These are phyloP conservation scores for Penicillium sp. DNA, from an alignment of 2,329 filamentous ascomycete species.

Conservation along the genomic window DNA sequence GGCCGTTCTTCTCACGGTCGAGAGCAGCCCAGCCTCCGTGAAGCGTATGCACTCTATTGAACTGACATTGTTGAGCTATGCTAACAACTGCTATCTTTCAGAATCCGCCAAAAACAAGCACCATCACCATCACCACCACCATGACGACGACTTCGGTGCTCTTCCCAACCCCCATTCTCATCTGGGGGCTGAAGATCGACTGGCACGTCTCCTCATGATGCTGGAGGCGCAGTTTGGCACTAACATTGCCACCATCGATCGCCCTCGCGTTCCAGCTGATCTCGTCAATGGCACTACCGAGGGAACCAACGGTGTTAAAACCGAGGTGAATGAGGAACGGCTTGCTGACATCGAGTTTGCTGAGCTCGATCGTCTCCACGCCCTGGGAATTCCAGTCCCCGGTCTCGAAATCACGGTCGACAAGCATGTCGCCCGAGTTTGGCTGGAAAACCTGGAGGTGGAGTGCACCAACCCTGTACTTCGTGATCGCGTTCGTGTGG, in stretches of 20 bases:
- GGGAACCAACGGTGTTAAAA: slow-evolving; percentile 27
- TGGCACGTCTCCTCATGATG: slow-evolving; percentile 88
- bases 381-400: slow-evolving; percentile 83
- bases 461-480: slow-evolving; percentile 78
- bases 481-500: slow-evolving; percentile 78
- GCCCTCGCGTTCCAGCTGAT: slow-evolving; percentile 50
- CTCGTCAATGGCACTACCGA: slow-evolving; percentile 17
- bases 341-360: slow-evolving; percentile 57
- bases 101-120: slow-evolving; percentile 63
- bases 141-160: slow-evolving; percentile 41
- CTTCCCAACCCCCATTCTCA: slow-evolving; percentile 71
- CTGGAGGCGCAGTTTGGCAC: slow-evolving; percentile 96
- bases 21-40: slow-evolving; percentile 91
- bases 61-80: slow-evolving; percentile 3
- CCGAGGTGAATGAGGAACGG: slow-evolving; percentile 43
- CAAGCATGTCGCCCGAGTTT: slow-evolving; percentile 81
- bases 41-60: slow-evolving; percentile 62
- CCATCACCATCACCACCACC: slow-evolving; percentile 45
- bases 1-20: slow-evolving; percentile 85
- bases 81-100: slow-evolving; percentile 32
- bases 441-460: slow-evolving; percentile 88
- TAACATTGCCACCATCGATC: slow-evolving; percentile 73
- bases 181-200: slow-evolving; percentile 69
- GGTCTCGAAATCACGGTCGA: slow-evolving; percentile 85
- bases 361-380: slow-evolving; percentile 76